Percentiles rank a stretch among this genome's conserved stretches.
Conservation (phyloP, 768 basidiomycete genomes). For the Cystobasidiopsis lactophilus region DNA sequence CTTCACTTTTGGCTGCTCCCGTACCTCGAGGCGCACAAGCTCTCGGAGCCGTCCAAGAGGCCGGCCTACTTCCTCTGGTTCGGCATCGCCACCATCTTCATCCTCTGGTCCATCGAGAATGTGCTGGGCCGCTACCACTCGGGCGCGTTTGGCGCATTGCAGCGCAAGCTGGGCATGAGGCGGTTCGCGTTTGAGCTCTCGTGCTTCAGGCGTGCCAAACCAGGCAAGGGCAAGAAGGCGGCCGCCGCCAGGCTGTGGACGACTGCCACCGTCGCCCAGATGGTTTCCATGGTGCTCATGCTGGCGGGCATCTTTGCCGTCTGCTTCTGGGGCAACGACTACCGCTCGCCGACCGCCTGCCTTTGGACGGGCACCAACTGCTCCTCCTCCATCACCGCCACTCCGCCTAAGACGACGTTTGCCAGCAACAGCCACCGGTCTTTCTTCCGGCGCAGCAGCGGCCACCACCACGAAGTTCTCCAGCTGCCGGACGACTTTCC, state of each 20-base stretch:
- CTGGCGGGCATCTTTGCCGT: slow-evolving; percentile 30
- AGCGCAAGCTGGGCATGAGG: slow-evolving; percentile 14
- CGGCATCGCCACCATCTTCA: slow-evolving; percentile 29
- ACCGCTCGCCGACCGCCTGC: slow-evolving; percentile 29
- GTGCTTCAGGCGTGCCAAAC: neutral
- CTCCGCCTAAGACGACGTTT: slow-evolving; percentile 17
- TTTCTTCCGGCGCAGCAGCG: neutral
- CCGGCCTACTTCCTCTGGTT: slow-evolving; percentile 43
- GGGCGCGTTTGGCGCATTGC: slow-evolving; percentile 14
- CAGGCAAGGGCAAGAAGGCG: neutral
- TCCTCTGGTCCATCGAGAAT: slow-evolving; percentile 31
- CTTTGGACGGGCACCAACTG: slow-evolving; percentile 12
- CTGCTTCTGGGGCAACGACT: slow-evolving; percentile 43
- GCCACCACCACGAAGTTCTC: neutral
- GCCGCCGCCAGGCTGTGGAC: slow-evolving; percentile 7
- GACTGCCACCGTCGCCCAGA: slow-evolving; percentile 40
- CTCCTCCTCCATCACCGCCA: neutral
- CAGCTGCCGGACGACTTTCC: too few relatives aligned
- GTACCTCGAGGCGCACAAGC: slow-evolving; percentile 37
- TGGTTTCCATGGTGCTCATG: slow-evolving; percentile 34
- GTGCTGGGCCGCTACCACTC: slow-evolving; percentile 5
- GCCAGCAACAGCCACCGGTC: slow-evolving; percentile 16
- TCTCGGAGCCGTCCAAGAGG: slow-evolving; percentile 33
- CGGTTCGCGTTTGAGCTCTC: neutral
- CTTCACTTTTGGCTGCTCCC: slow-evolving; percentile 13